phyloP scores from a whole-genome alignment of 345 rosid species.

The Acer campestre region DNA sequence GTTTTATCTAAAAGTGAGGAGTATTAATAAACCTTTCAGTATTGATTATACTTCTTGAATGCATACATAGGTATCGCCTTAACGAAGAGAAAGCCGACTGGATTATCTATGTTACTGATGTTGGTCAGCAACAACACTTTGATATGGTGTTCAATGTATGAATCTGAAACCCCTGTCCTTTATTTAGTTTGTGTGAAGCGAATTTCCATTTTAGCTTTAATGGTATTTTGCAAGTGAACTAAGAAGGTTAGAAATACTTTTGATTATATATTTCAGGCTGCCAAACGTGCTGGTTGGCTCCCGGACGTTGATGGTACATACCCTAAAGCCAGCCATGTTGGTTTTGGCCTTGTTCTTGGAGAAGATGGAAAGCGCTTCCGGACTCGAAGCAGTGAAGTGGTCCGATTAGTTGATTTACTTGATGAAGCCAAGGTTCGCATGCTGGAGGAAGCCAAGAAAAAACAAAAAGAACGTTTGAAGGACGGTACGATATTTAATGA shows the following conservation, averaged over 20 bases:
- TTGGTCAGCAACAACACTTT: slow-evolving; percentile 94
- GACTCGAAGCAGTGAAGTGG: slow-evolving; percentile 87
- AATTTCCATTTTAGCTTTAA: background rate
- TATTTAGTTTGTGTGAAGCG: background rate
- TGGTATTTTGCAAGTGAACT: background rate
- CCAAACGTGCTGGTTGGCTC: slow-evolving; percentile 86
- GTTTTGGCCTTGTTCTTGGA: slow-evolving; percentile 95
- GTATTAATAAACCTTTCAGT: background rate
- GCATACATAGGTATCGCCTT: slow-evolving; percentile 72
- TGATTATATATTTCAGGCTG: slow-evolving; percentile 59
- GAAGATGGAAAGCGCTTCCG: slow-evolving; percentile 92
- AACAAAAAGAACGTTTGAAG: slow-evolving; percentile 60
- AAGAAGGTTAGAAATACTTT: slow-evolving; percentile 13
- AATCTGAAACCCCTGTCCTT: background rate
- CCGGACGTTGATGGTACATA: slow-evolving; percentile 35
- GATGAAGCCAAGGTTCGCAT: slow-evolving; percentile 90
- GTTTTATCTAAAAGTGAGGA: background rate
- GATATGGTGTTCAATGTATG: slow-evolving; percentile 89
- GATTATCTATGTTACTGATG: slow-evolving; percentile 96
- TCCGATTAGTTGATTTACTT: slow-evolving; percentile 87
- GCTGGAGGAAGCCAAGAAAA: slow-evolving; percentile 27
- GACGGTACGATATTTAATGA: slow-evolving; percentile 57
- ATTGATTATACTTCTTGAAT: background rate
- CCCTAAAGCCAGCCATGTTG: slow-evolving; percentile 83
- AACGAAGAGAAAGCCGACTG: slow-evolving; percentile 93